phyloP scores from a whole-genome alignment of 1,284 basidiomycete genomes.

The Anthracocystis setariae region DNA sequence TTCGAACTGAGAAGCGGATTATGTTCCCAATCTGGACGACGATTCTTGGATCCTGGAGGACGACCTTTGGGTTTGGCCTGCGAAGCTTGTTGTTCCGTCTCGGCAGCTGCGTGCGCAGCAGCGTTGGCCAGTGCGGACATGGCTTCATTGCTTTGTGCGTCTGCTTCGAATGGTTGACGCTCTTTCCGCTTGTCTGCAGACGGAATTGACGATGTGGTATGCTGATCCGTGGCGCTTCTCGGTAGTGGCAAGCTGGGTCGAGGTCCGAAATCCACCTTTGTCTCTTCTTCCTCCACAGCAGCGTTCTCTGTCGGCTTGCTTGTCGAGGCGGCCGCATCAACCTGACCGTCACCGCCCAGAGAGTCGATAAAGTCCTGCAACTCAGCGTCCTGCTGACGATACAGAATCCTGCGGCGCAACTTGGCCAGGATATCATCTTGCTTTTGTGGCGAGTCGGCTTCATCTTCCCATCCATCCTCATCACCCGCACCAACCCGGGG shows the following conservation, averaged over 20 bases:
- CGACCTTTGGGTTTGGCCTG: conserved; percentile 30
- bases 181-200: conserved; percentile 46
- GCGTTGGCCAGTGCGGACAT: conserved; percentile 32
- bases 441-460: conserved; percentile 17
- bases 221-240: background rate
- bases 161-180: conserved; percentile 38
- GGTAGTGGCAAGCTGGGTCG: conserved; percentile 18
- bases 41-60: conserved; percentile 36
- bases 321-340: background rate
- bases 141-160: conserved; percentile 13
- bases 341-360: conserved; percentile 22
- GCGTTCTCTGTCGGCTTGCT: conserved; percentile 6
- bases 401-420: conserved; percentile 40
- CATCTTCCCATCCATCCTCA: conserved; percentile 29
- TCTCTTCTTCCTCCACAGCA: background rate
- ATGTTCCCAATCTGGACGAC: conserved; percentile 41
- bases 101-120: conserved; percentile 25
- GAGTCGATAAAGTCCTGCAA: conserved; percentile 39
- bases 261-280: conserved; percentile 22
- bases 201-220: conserved; percentile 4
- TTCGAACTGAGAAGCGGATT: conserved; percentile 26
- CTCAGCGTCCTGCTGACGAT: conserved; percentile 41
- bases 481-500: conserved; percentile 20
- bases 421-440: conserved; percentile 43
- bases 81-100: conserved; percentile 17